Conservation (phyloP, 1,139 yeast genomes). For the Hanseniaspora sp. region DNA sequence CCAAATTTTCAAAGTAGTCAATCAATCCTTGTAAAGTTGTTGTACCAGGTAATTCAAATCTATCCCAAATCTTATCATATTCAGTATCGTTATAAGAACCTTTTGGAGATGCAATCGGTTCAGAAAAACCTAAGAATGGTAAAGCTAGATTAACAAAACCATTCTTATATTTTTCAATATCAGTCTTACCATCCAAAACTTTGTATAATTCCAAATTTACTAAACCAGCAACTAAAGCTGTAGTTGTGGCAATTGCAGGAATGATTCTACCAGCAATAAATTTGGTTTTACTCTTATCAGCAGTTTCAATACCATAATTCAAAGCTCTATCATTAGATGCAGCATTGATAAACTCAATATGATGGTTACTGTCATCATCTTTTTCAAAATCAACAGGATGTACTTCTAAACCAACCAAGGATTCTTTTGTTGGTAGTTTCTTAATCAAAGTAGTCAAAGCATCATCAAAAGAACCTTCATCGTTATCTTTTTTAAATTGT, state of each 20-base stretch:
- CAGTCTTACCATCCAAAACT: constrained; percentile 60
- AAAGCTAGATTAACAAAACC: constrained; percentile 90
- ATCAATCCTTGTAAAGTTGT: constrained; percentile 65
- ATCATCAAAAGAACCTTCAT: constrained; percentile 40
- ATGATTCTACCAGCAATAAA: constrained; percentile 88
- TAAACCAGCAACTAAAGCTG: constrained; percentile 90
- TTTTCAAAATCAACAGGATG: constrained; percentile 88
- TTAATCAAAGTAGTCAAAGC: constrained; percentile 51
- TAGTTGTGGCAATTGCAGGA: constrained; percentile 98
- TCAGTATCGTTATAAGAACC: constrained; percentile 69
- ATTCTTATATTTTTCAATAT: constrained; percentile 81
- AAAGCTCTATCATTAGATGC: constrained; percentile 93
- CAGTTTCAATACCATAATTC: constrained; percentile 75
- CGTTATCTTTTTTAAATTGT: constrained; percentile 48
- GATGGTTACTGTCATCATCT: constrained; percentile 94
- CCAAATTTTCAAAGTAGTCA: constrained; percentile 70
- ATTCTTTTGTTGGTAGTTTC: constrained; percentile 75
- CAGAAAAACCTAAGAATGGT: constrained; percentile 94
- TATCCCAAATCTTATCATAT: constrained; percentile 89
- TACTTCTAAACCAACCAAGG: constrained; percentile 79
- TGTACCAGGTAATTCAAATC: constrained; percentile 73
- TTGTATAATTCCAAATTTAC: constrained; percentile 86
- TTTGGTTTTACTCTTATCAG: constrained; percentile 65
- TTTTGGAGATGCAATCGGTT: constrained; percentile 79
- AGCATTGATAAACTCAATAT: constrained; percentile 91